Evolutionary conservation across 2,329 filamentous ascomycete genomes (phyloP), one percentile per base, ranked within the genome.

Genomic region (Clarireedia homoeocarpa): DNA sequence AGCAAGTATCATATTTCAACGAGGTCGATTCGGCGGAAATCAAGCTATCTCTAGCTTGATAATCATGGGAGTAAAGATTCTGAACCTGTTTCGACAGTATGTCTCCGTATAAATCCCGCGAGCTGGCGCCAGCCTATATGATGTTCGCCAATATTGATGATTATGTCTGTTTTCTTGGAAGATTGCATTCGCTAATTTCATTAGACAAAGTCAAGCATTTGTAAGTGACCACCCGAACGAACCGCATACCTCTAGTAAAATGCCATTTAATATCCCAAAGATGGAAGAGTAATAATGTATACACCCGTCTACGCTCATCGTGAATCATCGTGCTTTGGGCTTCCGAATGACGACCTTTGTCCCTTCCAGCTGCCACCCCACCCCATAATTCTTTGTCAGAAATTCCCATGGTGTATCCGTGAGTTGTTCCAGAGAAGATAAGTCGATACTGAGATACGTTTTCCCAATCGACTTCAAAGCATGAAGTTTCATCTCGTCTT

Each of bases 401-500:
- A 83, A 81, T 10, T 82, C 76, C 91, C 92, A 99, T n/a, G 72
- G 75, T 63, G 80, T 76, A 48, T 83, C 83, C 4, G 87, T 79
- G 56, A 82, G 78, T 67, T 77, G 79, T 72, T 94, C 88, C 51
- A 96, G 72, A 70, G 85, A 89, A 3, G 68, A 69, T 57, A 80
- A 71, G 53, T 90, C 88, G 7, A 90, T 85, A 20, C 74, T 82
- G 61, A 96, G 73, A 70, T 99, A 99, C 4, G 86, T 81, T 66
- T 84, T 81, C 0, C 90, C 91, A 54, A 97, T 81, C 69, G 91
- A 94, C 74, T 96, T 95, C 63, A 97, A 75, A 36, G 88, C 83
- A 71, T 91, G 86, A 62, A 82, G 75, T 63, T 87, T 78, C 67
- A 96, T 78, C n/a, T 80, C 77, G 24, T 83, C 80, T 63, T 89